Evolutionary conservation across 495 filamentous ascomycete genomes (phyloP).

Genomic region (Pyrenula aspistea): DNA sequence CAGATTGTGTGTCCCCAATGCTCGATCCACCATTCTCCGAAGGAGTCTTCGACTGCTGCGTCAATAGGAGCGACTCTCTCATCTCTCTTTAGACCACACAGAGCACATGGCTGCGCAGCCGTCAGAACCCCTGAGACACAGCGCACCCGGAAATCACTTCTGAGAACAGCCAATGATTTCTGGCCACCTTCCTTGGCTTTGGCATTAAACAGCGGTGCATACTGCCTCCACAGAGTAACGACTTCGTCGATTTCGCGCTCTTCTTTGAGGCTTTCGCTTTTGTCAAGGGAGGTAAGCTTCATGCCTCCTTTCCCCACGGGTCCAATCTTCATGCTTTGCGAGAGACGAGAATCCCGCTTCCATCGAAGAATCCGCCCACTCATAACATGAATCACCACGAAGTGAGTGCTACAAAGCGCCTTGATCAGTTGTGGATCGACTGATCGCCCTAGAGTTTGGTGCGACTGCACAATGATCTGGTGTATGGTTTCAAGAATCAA

Average conservation of each 20-base stretch:
- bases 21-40: slow-evolving; percentile 93
- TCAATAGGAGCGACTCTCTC: slow-evolving; percentile 70
- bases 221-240: slow-evolving; percentile 52
- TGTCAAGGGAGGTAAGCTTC: slow-evolving; percentile 78
- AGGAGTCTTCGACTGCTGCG: slow-evolving; percentile 69
- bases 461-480: slow-evolving; percentile 39
- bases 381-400: slow-evolving; percentile 66
- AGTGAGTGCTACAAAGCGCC: slow-evolving; percentile 40
- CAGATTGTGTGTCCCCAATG: slow-evolving; percentile 80
- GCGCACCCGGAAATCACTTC: slow-evolving; percentile 19
- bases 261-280: slow-evolving; percentile 67
- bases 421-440: slow-evolving; percentile 16
- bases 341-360: slow-evolving; percentile 77
- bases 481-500: slow-evolving; percentile 68
- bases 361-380: slow-evolving; percentile 77
- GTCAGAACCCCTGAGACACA: slow-evolving; percentile 48
- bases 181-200: slow-evolving; percentile 39
- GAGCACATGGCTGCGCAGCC: slow-evolving; percentile 64
- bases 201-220: slow-evolving; percentile 27
- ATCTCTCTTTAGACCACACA: slow-evolving; percentile 80
- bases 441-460: slow-evolving; percentile 7
- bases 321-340: slow-evolving; percentile 79
- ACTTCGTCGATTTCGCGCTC: slow-evolving; percentile 79
- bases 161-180: slow-evolving; percentile 28
- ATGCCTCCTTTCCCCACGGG: slow-evolving; percentile 65